phyloP scores from a whole-genome alignment of 2,329 filamentous ascomycete genomes.

The Knufia petricola region DNA sequence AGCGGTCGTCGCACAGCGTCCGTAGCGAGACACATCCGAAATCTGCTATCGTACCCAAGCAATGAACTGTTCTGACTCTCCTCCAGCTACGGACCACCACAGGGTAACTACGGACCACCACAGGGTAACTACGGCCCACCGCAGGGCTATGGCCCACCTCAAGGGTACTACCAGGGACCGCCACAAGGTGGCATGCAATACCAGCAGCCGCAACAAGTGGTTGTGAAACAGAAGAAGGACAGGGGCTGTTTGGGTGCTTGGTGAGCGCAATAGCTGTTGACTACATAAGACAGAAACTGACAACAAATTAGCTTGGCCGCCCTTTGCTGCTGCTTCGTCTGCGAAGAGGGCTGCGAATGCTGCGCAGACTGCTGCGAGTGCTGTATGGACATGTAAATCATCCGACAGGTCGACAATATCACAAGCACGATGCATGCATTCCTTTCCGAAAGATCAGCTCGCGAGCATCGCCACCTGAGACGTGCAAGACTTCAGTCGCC shows the following conservation, averaged over 20 bases:
- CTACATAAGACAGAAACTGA: neutral
- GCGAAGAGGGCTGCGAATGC: conserved; percentile 55
- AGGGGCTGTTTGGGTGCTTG: conserved; percentile 44
- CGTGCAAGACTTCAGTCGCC: too few relatives aligned
- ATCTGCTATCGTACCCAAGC: neutral
- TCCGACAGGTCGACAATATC: neutral
- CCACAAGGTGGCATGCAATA: conserved; percentile 33
- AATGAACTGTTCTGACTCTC: conserved; percentile 1
- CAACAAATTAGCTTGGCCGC: conserved; percentile 37
- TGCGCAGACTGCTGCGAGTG: conserved; percentile 53
- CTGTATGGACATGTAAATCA: conserved; percentile 5
- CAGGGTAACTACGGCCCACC: conserved; percentile 4
- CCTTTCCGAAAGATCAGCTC: too few relatives aligned
- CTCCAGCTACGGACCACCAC: conserved; percentile 7
- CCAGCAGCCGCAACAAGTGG: conserved; percentile 39
- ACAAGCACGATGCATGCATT: too few relatives aligned
- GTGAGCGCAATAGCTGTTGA: conserved; percentile 25
- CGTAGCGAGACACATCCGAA: neutral
- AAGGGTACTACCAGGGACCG: conserved; percentile 9
- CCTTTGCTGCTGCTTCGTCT: conserved; percentile 56
- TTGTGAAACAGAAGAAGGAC: conserved; percentile 38
- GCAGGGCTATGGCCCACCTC: conserved; percentile 5
- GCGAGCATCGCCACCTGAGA: too few relatives aligned
- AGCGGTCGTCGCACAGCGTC: neutral
- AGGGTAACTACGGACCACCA: conserved; percentile 8